Conservation (phyloP, 352 stramenopile species). For the Phytophthora hibernalis region DNA sequence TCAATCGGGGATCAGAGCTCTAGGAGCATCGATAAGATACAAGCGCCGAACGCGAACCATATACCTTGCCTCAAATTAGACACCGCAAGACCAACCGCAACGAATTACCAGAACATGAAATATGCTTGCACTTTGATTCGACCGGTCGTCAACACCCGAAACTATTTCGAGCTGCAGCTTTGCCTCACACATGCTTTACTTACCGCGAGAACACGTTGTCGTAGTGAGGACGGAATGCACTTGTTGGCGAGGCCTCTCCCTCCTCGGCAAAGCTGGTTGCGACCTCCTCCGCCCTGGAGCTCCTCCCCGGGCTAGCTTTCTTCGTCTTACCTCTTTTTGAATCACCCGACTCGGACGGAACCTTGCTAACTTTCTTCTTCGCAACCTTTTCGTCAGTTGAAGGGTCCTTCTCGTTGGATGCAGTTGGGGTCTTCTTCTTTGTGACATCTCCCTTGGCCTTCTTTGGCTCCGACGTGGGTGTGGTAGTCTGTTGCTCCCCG, state of each 20-base stretch:
- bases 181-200: neutral
- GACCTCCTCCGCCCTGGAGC: conserved; percentile 14
- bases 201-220: conserved; percentile 76
- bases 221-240: conserved; percentile 60
- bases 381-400: conserved; percentile 49
- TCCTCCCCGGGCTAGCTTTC: conserved; percentile 33
- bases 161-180: conserved; percentile 15
- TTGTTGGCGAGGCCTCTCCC: conserved; percentile 22
- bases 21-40: conserved; percentile 26
- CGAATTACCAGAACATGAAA: conserved; percentile 20
- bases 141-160: conserved; percentile 9
- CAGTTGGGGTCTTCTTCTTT: conserved; percentile 41
- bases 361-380: conserved; percentile 44
- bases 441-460: conserved; percentile 50
- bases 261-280: conserved; percentile 14
- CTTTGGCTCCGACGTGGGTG: conserved; percentile 38
- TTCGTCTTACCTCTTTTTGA: conserved; percentile 31
- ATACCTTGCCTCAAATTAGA: conserved; percentile 1
- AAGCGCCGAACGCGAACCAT: neutral
- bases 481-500: conserved; percentile 12
- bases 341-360: conserved; percentile 11
- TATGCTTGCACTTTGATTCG: conserved; percentile 23
- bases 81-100: neutral
- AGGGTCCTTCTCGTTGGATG: conserved; percentile 27
- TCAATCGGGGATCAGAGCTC: conserved; percentile 34